Percentiles rank a stretch among this genome's conserved stretches.
These are phyloP conservation scores for Rhynchospora tenuis DNA, from an alignment of 176 grass and related monocot species.

Conservation along the genomic window DNA sequence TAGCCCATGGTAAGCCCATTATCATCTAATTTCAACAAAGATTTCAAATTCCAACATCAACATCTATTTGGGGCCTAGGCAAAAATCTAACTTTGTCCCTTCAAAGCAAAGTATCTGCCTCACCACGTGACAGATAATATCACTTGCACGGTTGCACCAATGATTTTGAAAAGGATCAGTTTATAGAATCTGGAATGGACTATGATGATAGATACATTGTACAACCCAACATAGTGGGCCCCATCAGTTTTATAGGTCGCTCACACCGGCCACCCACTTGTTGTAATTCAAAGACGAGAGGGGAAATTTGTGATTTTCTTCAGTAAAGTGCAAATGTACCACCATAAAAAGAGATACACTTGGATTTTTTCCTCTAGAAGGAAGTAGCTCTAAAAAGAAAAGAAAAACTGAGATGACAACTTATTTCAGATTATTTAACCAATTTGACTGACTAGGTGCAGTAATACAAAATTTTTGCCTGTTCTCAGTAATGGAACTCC, in stretches of 20 bases:
- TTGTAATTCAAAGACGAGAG: background rate
- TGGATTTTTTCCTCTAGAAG: background rate
- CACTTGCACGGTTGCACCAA: background rate
- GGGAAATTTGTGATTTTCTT: background rate
- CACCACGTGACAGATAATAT: background rate
- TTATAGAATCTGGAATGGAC: constrained; percentile 1
- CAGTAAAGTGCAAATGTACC: background rate
- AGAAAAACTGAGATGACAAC: background rate
- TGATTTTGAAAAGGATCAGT: background rate
- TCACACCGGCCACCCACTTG: background rate
- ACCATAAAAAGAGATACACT: background rate
- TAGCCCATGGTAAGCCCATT: too few species aligned
- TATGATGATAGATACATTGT: background rate
- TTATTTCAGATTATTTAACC: background rate
- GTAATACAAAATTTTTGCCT: background rate
- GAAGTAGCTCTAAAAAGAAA: background rate
- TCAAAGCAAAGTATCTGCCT: too few species aligned
- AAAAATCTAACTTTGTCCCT: too few species aligned
- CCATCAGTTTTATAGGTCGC: background rate
- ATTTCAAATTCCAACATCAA: too few species aligned
- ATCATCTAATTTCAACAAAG: too few species aligned
- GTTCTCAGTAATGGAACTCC: too few species aligned
- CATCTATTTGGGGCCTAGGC: too few species aligned
- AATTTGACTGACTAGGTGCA: background rate
- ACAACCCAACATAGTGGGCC: background rate